Evolutionary conservation across 1,284 basidiomycete genomes (phyloP).

Genomic region (Fereydounia khargensis): DNA sequence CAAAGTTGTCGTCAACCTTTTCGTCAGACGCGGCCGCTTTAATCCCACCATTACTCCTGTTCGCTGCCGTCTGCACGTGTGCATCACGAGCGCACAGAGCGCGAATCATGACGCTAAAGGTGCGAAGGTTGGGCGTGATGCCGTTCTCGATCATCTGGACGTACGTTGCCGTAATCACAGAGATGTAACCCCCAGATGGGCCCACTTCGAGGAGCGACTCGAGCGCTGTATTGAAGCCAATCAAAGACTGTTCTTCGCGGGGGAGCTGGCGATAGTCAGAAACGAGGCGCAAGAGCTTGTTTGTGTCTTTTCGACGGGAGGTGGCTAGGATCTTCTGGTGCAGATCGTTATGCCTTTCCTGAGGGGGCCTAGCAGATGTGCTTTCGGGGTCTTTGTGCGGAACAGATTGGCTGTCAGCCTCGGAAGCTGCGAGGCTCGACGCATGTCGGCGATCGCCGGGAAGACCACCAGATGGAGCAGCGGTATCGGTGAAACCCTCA

Average conservation of each 20-base stretch:
- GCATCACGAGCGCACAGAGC: slow-evolving; percentile 72
- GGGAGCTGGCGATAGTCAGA: slow-evolving; percentile 41
- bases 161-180: slow-evolving; percentile 70
- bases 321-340: too few relatives aligned
- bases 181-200: slow-evolving; percentile 64
- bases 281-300: too few relatives aligned
- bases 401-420: too few relatives aligned
- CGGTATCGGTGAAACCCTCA: neutral
- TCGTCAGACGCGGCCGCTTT: slow-evolving; percentile 5
- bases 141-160: slow-evolving; percentile 71
- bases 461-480: too few relatives aligned
- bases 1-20: slow-evolving; percentile 56
- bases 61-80: slow-evolving; percentile 63
- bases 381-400: too few relatives aligned
- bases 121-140: slow-evolving; percentile 68
- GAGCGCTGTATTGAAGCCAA: slow-evolving; percentile 70
- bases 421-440: too few relatives aligned
- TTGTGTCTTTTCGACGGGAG: too few relatives aligned
- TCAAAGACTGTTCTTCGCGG: slow-evolving; percentile 22
- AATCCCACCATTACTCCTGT: neutral
- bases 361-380: too few relatives aligned
- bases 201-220: slow-evolving; percentile 64
- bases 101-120: slow-evolving; percentile 70
- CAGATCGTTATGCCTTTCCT: too few relatives aligned
- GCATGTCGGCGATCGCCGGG: too few relatives aligned